Evolutionary conservation across 805 yeast genomes (phyloP).

Genomic region (Schwanniomyces polymorphus): DNA sequence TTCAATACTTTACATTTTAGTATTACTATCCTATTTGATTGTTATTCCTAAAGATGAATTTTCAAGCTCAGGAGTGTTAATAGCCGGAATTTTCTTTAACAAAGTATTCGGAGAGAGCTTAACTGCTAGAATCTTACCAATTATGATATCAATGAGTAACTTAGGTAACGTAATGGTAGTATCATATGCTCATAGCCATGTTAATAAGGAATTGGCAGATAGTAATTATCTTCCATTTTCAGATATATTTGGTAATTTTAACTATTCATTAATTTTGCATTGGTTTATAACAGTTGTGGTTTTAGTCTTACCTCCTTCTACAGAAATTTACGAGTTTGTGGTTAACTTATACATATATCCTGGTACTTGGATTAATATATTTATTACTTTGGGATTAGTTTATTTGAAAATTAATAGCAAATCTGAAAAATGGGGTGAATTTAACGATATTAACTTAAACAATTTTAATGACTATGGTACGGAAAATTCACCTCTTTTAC

Average conservation of each 20-base stretch:
- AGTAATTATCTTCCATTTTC: constrained; percentile 55
- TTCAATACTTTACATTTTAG: constrained; percentile 54
- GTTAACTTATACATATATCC: constrained; percentile 66
- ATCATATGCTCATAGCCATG: constrained; percentile 58
- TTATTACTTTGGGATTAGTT: constrained; percentile 52
- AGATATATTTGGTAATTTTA: constrained; percentile 39
- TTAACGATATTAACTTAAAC: constrained; percentile 8
- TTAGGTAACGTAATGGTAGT: constrained; percentile 68
- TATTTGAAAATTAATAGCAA: constrained; percentile 46
- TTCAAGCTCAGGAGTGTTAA: constrained; percentile 55
- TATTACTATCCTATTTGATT: constrained; percentile 56
- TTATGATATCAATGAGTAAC: constrained; percentile 60
- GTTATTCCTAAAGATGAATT: constrained; percentile 51
- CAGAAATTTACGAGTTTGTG: constrained; percentile 63
- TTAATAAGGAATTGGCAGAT: constrained; percentile 56
- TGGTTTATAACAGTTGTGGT: constrained; percentile 57
- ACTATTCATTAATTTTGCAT: constrained; percentile 50
- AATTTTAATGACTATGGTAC: not conserved
- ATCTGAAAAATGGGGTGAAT: constrained; percentile 42
- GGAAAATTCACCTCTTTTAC: not conserved
- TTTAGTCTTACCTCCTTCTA: constrained; percentile 58
- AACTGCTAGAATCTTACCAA: constrained; percentile 50
- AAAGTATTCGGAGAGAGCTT: constrained; percentile 57
- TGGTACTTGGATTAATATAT: constrained; percentile 56
- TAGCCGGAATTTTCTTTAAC: constrained; percentile 62